Evolutionary conservation across 768 basidiomycete species (phyloP), one percentile per base, ranked within the genome.

Genomic region (Serendipita sp.): DNA sequence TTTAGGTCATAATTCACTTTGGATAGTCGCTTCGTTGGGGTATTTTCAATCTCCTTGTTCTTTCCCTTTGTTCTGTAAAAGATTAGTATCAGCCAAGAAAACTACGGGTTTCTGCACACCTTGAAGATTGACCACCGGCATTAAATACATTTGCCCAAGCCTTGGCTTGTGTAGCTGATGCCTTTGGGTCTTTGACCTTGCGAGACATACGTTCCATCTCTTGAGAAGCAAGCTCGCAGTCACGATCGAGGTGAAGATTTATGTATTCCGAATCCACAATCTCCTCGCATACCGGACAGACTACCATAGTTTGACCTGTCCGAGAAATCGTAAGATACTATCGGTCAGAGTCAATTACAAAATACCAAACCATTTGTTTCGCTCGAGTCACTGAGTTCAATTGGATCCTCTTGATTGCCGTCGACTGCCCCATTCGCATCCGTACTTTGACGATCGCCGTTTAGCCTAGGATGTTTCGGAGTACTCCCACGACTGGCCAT

Each of bases 1-100:
- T 60, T 60, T 3, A 60, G 28, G 56, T 60, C 56, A 60, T 60
- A 60, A 35, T 60, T 60, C 30, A 60, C 34, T 36, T 60, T 60
- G n/a, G 56, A 36, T 60, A 60, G 10, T 35, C 56, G 18, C 34
- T 36, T 60, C 28, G 16, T 60, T 28, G 56, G 56, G 4, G 35
- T 60, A 28, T 60, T 35, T n/a, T 60, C 36, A 4, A 30, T 30
- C 30, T 51, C 18, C 8, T 51, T 51, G n/a, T 2, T 18, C 48
- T 51, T 51, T 51, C 48, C 48, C n/a, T 51, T 51, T n/a, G n/a
- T 51, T 8, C 48, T 51, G n/a, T n/a, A 18, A 18, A 18, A 51
- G 48, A 51, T 51, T 51, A n/a, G n/a, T 32, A 32, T 51, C 8
- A 7, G 18, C 48, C 8, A 7, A 18, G 5, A 1, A 5, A n/a